Conservation (phyloP, 108 stramenopile genomes). For the Pinguiococcus pyrenoidosus region DNA sequence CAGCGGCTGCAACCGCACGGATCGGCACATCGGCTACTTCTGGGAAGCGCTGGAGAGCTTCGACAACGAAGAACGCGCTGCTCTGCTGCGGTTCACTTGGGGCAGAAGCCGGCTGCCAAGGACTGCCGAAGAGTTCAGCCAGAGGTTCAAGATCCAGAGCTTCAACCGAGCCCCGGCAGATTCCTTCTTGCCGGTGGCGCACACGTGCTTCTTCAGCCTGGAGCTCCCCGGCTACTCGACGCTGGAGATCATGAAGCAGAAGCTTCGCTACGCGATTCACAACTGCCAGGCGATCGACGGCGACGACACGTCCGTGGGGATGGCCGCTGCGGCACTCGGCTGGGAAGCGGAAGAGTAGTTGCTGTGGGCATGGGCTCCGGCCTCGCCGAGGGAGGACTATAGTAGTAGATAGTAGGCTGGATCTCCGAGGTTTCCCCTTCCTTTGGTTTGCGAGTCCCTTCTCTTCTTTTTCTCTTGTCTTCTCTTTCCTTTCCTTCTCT, state of each 20-base stretch:
- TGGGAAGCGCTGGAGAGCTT: constrained; percentile 39
- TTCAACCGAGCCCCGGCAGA: constrained; percentile 25
- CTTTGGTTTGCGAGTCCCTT: too few relatives aligned
- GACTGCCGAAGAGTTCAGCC: constrained; percentile 18
- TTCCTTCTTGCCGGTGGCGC: constrained; percentile 37
- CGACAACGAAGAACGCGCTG: constrained; percentile 29
- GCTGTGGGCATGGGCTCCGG: too few relatives aligned
- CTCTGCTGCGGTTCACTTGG: constrained; percentile 35
- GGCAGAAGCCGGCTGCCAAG: constrained; percentile 35
- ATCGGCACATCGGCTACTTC: constrained; percentile 31
- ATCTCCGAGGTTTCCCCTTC: too few relatives aligned
- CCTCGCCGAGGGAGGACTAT: too few relatives aligned
- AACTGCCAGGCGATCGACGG: constrained; percentile 43
- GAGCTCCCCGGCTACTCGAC: constrained; percentile 41
- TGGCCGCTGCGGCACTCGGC: too few relatives aligned
- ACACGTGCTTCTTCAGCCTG: constrained; percentile 48
- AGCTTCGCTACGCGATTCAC: constrained; percentile 36
- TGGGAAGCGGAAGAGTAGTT: too few relatives aligned
- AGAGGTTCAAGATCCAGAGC: constrained; percentile 31
- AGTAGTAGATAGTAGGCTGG: too few relatives aligned
- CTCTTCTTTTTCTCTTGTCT: too few relatives aligned
- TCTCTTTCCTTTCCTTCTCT: too few relatives aligned
- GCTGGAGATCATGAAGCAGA: constrained; percentile 35
- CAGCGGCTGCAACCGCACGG: constrained; percentile 16
- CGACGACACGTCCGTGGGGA: too few relatives aligned